Conservation (phyloP, 305 asterid species). For the Striga hermonthica region DNA sequence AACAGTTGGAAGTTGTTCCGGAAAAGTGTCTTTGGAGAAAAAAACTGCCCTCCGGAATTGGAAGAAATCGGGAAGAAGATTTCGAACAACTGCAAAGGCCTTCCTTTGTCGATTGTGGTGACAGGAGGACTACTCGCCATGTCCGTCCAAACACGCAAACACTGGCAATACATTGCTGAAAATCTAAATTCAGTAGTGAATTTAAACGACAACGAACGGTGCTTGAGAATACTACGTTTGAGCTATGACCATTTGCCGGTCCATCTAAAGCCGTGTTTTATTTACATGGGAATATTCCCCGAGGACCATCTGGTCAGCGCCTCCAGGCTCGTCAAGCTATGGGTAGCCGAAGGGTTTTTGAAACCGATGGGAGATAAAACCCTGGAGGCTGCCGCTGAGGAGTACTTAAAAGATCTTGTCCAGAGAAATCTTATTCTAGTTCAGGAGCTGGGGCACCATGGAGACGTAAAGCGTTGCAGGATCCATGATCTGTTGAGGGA, state of each 20-base stretch:
- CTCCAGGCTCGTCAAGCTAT: background rate
- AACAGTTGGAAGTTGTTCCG: background rate
- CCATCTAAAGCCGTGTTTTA: too few species aligned
- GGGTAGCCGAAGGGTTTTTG: background rate
- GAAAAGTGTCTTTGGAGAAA: background rate
- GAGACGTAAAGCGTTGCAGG: background rate
- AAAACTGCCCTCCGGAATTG: background rate
- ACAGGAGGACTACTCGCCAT: background rate
- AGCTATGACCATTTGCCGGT: too few species aligned
- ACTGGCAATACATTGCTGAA: background rate
- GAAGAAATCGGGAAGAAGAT: too few species aligned
- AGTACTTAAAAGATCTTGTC: background rate
- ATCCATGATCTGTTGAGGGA: constrained; percentile 1
- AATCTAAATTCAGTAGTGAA: too few species aligned
- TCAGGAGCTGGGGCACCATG: background rate
- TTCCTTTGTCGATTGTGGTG: background rate
- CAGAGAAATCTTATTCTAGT: background rate
- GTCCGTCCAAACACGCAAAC: background rate
- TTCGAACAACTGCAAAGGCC: too few species aligned
- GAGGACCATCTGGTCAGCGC: background rate
- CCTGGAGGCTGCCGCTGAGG: background rate
- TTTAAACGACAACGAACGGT: too few species aligned
- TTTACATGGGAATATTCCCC: background rate
- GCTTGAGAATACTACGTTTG: too few species aligned
- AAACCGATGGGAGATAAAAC: background rate